Conservation (phyloP, 805 yeast species). For the Limtongia smithiae region DNA sequence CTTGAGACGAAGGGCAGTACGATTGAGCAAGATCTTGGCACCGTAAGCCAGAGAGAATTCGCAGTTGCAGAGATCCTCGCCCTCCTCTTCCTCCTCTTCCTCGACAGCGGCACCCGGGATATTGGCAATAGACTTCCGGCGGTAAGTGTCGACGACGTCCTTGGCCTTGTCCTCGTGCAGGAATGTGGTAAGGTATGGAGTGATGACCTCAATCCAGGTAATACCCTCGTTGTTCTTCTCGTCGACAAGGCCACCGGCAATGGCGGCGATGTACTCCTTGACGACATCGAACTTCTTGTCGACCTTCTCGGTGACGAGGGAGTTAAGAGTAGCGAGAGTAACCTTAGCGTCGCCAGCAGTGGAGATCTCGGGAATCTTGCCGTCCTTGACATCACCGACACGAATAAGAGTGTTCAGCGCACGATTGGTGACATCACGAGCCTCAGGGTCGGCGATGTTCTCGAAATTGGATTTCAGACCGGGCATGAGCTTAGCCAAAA, state of each 20-base stretch:
- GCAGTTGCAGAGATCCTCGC: constrained; percentile 99
- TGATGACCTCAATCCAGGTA: constrained; percentile 83
- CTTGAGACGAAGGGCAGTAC: constrained; percentile 98
- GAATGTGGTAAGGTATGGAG: constrained; percentile 95
- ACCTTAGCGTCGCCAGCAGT: constrained; percentile 96
- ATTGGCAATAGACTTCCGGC: constrained; percentile 96
- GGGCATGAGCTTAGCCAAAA: constrained; percentile 93
- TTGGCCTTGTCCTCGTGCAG: constrained; percentile 89
- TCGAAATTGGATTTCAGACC: constrained; percentile 89
- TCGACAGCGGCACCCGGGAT: constrained; percentile 93
- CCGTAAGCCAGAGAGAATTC: constrained; percentile 99
- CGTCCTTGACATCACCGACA: constrained; percentile 95
- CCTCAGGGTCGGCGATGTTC: constrained; percentile 99
- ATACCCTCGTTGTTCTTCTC: constrained; percentile 92
- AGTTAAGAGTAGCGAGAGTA: constrained; percentile 75
- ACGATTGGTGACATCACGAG: constrained; percentile 96
- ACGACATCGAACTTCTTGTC: constrained; percentile 73
- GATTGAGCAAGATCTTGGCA: constrained; percentile 99
- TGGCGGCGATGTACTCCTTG: constrained; percentile 80
- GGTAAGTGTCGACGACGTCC: constrained; percentile 86
- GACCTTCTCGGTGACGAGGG: constrained; percentile 61
- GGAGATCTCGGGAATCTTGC: constrained; percentile 91
- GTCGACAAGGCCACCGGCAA: constrained; percentile 98
- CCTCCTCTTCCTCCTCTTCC: constrained; percentile 91
- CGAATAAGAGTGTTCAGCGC: constrained; percentile 96